phyloP scores from a whole-genome alignment of 2,329 filamentous ascomycete genomes.

The Ceratocystis papillata region DNA sequence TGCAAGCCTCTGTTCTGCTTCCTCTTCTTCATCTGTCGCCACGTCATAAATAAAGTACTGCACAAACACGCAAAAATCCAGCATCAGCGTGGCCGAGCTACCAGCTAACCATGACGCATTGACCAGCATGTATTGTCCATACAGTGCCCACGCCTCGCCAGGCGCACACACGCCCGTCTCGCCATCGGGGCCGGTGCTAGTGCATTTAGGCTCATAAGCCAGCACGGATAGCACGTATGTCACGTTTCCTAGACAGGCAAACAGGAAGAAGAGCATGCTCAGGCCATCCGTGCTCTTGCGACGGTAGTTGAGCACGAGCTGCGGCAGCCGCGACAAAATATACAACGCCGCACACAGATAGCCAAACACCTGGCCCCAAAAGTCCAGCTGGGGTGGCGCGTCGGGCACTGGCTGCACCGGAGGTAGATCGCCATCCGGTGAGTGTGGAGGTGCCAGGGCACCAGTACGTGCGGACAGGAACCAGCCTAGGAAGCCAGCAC shows the following conservation, averaged over 20 bases:
- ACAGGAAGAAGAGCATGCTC: slow-evolving; percentile 88
- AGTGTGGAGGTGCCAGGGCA: background rate
- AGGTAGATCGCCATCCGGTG: slow-evolving; percentile 30
- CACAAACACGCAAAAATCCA: slow-evolving; percentile 77
- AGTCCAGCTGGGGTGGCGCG: slow-evolving; percentile 49
- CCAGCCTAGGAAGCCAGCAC: slow-evolving; percentile 77
- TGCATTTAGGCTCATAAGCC: slow-evolving; percentile 70
- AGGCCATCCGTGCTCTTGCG: slow-evolving; percentile 90
- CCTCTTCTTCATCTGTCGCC: slow-evolving; percentile 33
- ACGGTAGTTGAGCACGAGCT: slow-evolving; percentile 82
- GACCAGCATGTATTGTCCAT: slow-evolving; percentile 72
- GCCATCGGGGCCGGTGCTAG: slow-evolving; percentile 24
- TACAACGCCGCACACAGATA: slow-evolving; percentile 86
- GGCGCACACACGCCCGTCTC: slow-evolving; percentile 42
- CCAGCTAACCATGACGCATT: slow-evolving; percentile 87
- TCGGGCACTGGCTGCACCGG: slow-evolving; percentile 30
- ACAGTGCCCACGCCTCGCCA: slow-evolving; percentile 57
- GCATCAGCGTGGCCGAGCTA: slow-evolving; percentile 71
- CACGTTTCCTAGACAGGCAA: slow-evolving; percentile 88
- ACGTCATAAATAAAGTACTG: slow-evolving; percentile 80
- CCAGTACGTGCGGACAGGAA: slow-evolving; percentile 49
- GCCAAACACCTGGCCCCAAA: slow-evolving; percentile 80
- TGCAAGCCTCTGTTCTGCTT: slow-evolving; percentile 12
- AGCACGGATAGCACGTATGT: slow-evolving; percentile 89
- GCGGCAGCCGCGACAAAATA: slow-evolving; percentile 77